Conservation (phyloP, 2,329 filamentous ascomycete species). For the Trichoderma polysporum region DNA sequence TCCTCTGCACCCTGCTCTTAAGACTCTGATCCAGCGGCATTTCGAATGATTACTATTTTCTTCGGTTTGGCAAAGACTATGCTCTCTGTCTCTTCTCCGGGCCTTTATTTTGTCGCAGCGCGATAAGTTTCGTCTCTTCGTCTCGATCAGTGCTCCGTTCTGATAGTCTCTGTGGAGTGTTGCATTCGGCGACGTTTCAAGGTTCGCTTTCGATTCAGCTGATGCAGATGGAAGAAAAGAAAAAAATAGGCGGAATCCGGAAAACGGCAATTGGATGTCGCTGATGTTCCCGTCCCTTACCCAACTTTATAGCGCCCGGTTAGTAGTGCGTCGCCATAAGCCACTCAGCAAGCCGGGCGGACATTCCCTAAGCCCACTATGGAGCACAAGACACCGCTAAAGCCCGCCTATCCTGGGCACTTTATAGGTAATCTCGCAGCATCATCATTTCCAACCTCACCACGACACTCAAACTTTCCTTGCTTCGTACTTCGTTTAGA, state of each 20-base stretch:
- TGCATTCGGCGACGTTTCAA: not conserved
- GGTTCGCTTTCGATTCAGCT: not conserved
- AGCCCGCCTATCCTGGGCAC: not conserved
- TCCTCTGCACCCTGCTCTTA: conserved; percentile 84
- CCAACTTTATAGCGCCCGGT: not conserved
- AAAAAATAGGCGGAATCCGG: not conserved
- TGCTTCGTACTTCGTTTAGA: not conserved
- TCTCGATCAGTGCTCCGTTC: not conserved
- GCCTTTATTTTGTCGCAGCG: not conserved
- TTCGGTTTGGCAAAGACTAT: not conserved
- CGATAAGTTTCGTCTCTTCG: not conserved
- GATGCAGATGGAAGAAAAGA: not conserved
- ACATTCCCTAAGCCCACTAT: not conserved
- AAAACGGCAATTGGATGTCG: not conserved
- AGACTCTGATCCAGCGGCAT: conserved; percentile 49
- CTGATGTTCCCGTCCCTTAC: not conserved
- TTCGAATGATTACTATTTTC: not conserved
- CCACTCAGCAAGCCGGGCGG: not conserved
- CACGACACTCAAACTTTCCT: not conserved
- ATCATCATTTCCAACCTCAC: not conserved
- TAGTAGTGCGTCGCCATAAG: not conserved
- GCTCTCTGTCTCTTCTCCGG: no score
- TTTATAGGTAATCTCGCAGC: not conserved
- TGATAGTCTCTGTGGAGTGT: not conserved
- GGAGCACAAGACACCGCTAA: not conserved